Evolutionary conservation across 78 protist species (phyloP), one percentile per base, ranked within the genome.

Genomic region (Parvularia atlantis): DNA sequence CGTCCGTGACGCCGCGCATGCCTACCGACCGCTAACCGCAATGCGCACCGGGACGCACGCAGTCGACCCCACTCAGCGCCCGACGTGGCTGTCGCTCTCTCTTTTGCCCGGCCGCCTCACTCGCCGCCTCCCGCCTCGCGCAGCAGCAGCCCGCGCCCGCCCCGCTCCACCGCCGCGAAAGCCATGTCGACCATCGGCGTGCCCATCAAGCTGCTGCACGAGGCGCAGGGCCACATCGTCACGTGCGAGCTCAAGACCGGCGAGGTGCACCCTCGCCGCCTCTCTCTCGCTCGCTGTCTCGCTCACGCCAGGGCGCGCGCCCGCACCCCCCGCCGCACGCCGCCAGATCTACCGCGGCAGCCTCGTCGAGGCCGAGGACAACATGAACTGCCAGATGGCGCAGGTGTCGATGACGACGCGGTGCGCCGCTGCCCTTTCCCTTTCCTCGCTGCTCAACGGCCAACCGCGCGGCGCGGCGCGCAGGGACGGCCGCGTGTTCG

Each of bases 171-270:
- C n/a, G n/a, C n/a, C n/a, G n/a, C n/a, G n/a, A n/a, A n/a, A n/a
- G 57, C 30, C 58, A 90, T 90, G 94, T 72, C 87, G 26, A n/a
- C n/a, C n/a, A 85, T 94, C 62, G 95, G 96, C 35, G 66, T 94
- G 0, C 99, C 99, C 33, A 79, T 96, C 26, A 94, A 94, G 76
- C 82, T 96, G 52, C 83, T 96, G 30, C 99, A 96, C 53, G 99
- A 96, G 68, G 90, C 97, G 20, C 90, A 89, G 73, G 90, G 93
- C 33, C 93, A 88, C 72, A 77, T 71, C 13, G 80, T 96, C 36
- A 88, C 97, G 22, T 50, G 89, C 13, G 98, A 93, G 46, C 40
- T 91, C 52, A 85, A 76, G 70, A 88, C 76, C 30, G 95, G 93
- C 24, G 97, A 93, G 56, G 66, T 86, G 10, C 46, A 9, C 9